phyloP scores from a whole-genome alignment of 1,284 basidiomycete species.

The Ceratobasidium sp. region DNA sequence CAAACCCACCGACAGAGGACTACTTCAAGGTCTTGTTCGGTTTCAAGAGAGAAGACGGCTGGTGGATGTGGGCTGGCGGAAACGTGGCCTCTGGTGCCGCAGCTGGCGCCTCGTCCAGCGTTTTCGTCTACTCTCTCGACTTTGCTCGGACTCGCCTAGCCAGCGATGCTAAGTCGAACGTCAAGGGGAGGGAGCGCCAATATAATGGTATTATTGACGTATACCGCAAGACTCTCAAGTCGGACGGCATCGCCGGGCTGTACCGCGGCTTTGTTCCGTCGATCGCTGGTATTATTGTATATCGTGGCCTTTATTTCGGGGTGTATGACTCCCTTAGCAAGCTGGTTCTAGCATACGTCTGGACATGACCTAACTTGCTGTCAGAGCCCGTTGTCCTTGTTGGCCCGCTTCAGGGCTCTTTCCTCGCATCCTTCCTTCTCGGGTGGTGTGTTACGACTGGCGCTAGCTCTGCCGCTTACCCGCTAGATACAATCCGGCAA shows the following conservation, averaged over 20 bases:
- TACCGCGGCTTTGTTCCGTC: constrained; percentile 97
- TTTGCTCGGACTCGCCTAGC: constrained; percentile 98
- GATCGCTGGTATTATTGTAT: constrained; percentile 94
- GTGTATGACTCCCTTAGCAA: constrained; percentile 91
- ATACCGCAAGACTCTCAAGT: constrained; percentile 92
- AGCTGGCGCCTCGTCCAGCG: constrained; percentile 93
- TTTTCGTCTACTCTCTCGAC: constrained; percentile 98
- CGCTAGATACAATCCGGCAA: constrained; percentile 91
- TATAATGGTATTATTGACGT: constrained; percentile 97
- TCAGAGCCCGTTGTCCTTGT: constrained; percentile 91
- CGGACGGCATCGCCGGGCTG: constrained; percentile 89
- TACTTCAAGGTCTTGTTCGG: constrained; percentile 98
- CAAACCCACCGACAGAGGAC: constrained; percentile 70
- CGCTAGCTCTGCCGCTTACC: constrained; percentile 96
- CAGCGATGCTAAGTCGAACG: constrained; percentile 94
- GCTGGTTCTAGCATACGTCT: constrained; percentile 54
- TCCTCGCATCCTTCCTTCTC: constrained; percentile 90
- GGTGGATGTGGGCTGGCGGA: constrained; percentile 91
- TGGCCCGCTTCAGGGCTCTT: constrained; percentile 88
- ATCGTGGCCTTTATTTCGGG: constrained; percentile 97
- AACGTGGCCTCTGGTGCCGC: constrained; percentile 98
- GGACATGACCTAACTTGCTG: not conserved
- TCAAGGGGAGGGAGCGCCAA: constrained; percentile 85
- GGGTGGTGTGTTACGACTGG: constrained; percentile 96
- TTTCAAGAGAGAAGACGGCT: constrained; percentile 89